A percentile compares a stretch with the other conserved stretches of the same genome.
Evolutionary conservation across 2,329 filamentous ascomycete species (phyloP).

Genomic region (Hymenoscyphus linearis): DNA sequence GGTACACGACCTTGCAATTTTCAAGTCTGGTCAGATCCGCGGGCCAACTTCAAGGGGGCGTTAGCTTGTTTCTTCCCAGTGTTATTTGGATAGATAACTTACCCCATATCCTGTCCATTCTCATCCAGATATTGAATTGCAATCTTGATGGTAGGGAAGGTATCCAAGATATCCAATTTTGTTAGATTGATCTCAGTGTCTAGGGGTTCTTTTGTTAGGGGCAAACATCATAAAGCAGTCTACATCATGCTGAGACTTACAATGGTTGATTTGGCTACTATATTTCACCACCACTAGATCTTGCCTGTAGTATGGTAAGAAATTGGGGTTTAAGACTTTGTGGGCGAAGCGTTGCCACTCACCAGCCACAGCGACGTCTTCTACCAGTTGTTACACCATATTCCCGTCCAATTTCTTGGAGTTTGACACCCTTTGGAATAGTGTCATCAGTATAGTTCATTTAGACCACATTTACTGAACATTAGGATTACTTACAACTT

Average conservation of each 20-base stretch:
- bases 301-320: slow-evolving; percentile 28
- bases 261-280: slow-evolving; percentile 6
- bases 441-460: not conserved
- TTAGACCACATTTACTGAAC: not conserved
- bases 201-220: no score
- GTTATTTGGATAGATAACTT: not conserved
- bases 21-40: slow-evolving; percentile 55
- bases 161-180: slow-evolving; percentile 66
- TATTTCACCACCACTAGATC: slow-evolving; percentile 43
- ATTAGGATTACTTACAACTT: not conserved
- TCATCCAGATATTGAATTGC: slow-evolving; percentile 60
- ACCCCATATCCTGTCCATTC: slow-evolving; percentile 3
- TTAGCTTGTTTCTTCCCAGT: not conserved
- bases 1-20: slow-evolving; percentile 59
- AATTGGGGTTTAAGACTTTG: not conserved
- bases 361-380: slow-evolving; percentile 54
- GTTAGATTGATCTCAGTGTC: slow-evolving; percentile 44
- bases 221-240: no score
- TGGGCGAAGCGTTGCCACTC: not conserved
- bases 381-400: slow-evolving; percentile 42
- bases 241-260: not conserved
- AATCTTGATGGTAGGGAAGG: slow-evolving; percentile 69
- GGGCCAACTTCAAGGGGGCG: not conserved
- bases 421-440: slow-evolving; percentile 36
- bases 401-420: slow-evolving; percentile 44